Evolutionary conservation across 768 basidiomycete genomes (phyloP), one percentile per base, ranked within the genome.

Genomic region (Boletus reticulatus): DNA sequence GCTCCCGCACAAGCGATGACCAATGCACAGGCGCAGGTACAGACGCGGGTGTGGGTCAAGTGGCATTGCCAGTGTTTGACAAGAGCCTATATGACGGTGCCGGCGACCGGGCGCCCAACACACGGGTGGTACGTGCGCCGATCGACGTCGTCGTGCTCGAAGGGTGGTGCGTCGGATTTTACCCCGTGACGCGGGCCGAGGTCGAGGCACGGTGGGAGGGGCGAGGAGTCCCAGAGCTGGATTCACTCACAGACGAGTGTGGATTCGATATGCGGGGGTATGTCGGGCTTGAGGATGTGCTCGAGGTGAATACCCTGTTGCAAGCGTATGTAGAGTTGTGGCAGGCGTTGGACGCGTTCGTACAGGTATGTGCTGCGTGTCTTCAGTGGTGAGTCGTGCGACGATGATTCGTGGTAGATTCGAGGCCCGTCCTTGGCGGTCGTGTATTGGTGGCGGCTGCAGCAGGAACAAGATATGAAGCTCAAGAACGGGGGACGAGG

Each of bases 101-200:
- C 72, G 96, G 96, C 0, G 96, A 98, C 70, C 85, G 96, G 14
- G 64, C 83, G 2, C 72, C 76, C 0, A 72, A 76, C 37, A 48
- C 53, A 19, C 73, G 74, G 43, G 60, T 74, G 2, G 75, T 93
- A 7, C 34, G 74, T 58, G 66, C 76, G 66, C 80, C 80, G 0
- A 57, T 88, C 6, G 92, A 99, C 66, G 75, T 98, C 14, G 87
- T 98, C 48, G 80, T 99, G 47, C 75, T 99, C 47, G 97, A 99
- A 74, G 97, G 97, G 11, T 99, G 97, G 97, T 94, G 88, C 71
- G 84, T 90, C 22, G 95, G 96, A 0, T 98, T 97, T 67, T 78
- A 79, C 48, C 86, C 92, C 2, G 76, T 92, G 7, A 62, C 75
- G 0, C 44, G 60, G 17, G 70, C 75, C 11, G 81, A 83, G 56